A percentile compares a stretch with the other conserved stretches of the same genome.
Conservation (phyloP, 805 yeast species). For the Kregervanrija delftensis region DNA sequence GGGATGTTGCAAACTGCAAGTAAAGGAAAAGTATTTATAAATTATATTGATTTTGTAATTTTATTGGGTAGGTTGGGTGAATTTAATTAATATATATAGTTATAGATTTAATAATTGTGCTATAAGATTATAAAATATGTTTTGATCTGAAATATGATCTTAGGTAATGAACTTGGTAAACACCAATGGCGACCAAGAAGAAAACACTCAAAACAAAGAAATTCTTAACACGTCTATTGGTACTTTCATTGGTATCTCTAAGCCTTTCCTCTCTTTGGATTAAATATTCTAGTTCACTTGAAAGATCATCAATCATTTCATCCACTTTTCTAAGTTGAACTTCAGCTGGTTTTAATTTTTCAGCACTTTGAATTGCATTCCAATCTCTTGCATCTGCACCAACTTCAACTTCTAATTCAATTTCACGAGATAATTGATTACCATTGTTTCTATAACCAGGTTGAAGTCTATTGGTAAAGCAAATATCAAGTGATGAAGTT, state of each 20-base stretch:
- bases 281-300: slow-evolving; percentile 73
- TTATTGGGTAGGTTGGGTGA: slow-evolving; percentile 43
- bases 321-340: slow-evolving; percentile 82
- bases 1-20: slow-evolving; percentile 38
- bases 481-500: slow-evolving; percentile 82
- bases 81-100: neutral
- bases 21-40: slow-evolving; percentile 29
- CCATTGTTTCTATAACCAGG: slow-evolving; percentile 33
- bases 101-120: neutral
- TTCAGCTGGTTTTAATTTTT: slow-evolving; percentile 89
- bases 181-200: slow-evolving; percentile 71
- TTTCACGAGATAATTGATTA: slow-evolving; percentile 45
- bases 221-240: slow-evolving; percentile 86
- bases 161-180: slow-evolving; percentile 88
- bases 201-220: slow-evolving; percentile 68
- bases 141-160: slow-evolving; percentile 87
- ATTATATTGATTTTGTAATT: slow-evolving; percentile 40
- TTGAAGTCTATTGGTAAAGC: slow-evolving; percentile 64
- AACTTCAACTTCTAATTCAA: slow-evolving; percentile 87
- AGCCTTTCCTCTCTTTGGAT: slow-evolving; percentile 83
- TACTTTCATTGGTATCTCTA: slow-evolving; percentile 95
- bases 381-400: slow-evolving; percentile 98
- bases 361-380: slow-evolving; percentile 89
- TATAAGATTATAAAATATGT: slow-evolving; percentile 51
- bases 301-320: slow-evolving; percentile 78